phyloP scores from a whole-genome alignment of 352 stramenopile species.

The Lagenidium giganteum region DNA sequence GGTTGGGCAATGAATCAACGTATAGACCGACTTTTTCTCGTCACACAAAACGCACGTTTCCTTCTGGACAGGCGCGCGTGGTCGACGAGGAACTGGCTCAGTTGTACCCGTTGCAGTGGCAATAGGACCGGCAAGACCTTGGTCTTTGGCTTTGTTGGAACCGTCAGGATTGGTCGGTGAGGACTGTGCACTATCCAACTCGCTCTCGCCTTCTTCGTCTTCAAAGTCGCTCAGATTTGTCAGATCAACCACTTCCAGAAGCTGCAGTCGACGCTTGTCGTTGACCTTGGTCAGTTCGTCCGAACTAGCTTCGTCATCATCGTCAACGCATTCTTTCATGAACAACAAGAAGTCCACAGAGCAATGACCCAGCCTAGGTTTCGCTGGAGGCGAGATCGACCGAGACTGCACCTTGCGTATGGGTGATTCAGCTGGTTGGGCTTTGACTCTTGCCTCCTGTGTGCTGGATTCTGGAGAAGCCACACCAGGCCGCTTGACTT shows the following conservation, averaged over 20 bases:
- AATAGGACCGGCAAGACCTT: background rate
- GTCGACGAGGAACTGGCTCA: slow-evolving; percentile 17
- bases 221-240: slow-evolving; percentile 54
- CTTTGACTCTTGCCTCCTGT: too few species aligned
- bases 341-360: slow-evolving; percentile 11
- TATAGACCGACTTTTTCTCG: slow-evolving; percentile 27
- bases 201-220: slow-evolving; percentile 29
- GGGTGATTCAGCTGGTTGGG: too few species aligned
- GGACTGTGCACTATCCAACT: slow-evolving; percentile 23
- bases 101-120: slow-evolving; percentile 10
- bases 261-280: slow-evolving; percentile 31
- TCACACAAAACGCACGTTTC: slow-evolving; percentile 60
- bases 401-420: too few species aligned
- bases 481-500: too few species aligned
- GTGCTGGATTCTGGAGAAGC: too few species aligned
- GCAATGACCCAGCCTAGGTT: slow-evolving; percentile 9
- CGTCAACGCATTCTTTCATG: slow-evolving; percentile 15
- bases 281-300: too few species aligned
- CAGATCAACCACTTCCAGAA: slow-evolving; percentile 57
- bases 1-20: slow-evolving; percentile 31
- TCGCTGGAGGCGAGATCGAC: too few species aligned
- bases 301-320: slow-evolving; percentile 24
- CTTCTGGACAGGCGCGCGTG: too few species aligned
- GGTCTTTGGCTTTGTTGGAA: too few species aligned
- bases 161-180: too few species aligned